Percentiles rank a stretch among this genome's conserved stretches.
These are phyloP conservation scores for Gossypium sturtianum DNA, from an alignment of 345 rosid genomes.

Conservation along the genomic window DNA sequence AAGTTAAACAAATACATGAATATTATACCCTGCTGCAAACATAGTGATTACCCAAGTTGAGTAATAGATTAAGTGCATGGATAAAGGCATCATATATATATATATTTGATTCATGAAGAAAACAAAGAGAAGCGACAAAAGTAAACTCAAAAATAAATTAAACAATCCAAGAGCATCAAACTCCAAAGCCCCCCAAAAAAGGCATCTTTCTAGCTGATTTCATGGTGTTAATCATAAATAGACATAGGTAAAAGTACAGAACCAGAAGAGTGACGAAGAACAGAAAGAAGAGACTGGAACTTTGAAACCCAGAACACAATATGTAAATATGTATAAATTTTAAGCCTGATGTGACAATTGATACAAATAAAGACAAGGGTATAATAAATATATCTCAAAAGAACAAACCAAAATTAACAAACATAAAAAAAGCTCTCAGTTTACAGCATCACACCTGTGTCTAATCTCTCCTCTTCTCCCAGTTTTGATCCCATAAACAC, in stretches of 20 bases:
- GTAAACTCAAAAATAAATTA: not conserved
- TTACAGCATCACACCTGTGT: constrained; percentile 80
- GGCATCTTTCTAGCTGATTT: constrained; percentile 4
- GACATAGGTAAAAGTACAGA: too few relatives aligned
- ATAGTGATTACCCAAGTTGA: not conserved
- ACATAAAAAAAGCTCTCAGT: constrained; percentile 25
- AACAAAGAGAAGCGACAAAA: not conserved
- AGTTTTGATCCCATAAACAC: constrained; percentile 60
- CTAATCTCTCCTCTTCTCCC: constrained; percentile 90
- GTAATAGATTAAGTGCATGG: not conserved
- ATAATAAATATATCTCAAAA: constrained; percentile 21
- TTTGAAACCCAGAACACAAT: constrained; percentile 10
- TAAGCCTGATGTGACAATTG: constrained; percentile 19
- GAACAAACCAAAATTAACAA: constrained; percentile 3
- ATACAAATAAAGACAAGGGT: constrained; percentile 22
- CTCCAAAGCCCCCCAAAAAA: not conserved
- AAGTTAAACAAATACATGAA: too few relatives aligned
- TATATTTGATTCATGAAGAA: not conserved
- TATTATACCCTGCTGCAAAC: too few relatives aligned
- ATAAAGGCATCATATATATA: not conserved
- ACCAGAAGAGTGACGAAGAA: not conserved
- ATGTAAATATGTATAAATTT: constrained; percentile 21
- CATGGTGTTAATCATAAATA: not conserved
- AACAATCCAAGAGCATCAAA: constrained; percentile 11
- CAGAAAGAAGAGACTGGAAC: not conserved